A percentile compares a stretch with the other conserved stretches of the same genome.
phyloP scores from a whole-genome alignment of 192 early-diverging fungal species.

The Paraglomus brasilianum region DNA sequence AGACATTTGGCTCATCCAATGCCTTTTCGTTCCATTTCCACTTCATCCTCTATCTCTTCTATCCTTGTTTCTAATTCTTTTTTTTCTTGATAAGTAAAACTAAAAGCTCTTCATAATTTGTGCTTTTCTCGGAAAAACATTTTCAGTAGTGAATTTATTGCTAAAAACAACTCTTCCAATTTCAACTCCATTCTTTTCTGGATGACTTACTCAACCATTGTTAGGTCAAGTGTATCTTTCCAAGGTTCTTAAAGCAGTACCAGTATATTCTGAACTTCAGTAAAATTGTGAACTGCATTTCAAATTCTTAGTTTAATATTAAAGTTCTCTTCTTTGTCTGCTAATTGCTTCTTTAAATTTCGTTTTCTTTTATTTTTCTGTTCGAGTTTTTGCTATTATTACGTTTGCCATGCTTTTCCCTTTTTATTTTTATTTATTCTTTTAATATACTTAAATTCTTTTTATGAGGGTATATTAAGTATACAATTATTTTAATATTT shows the following conservation, averaged over 20 bases:
- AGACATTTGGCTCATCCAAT: slow-evolving; percentile 17
- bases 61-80: no score
- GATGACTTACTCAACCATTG: background rate
- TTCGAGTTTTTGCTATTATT: no score
- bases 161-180: background rate
- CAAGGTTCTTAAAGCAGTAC: slow-evolving; percentile 5
- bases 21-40: slow-evolving; percentile 5
- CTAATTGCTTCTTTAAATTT: no score
- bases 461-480: no score
- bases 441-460: no score
- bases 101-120: no score
- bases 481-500: no score
- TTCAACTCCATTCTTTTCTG: background rate
- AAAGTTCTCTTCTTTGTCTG: no score
- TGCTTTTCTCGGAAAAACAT: slow-evolving; percentile 14
- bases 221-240: slow-evolving; percentile 8
- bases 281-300: slow-evolving; percentile 2
- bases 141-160: slow-evolving; percentile 7
- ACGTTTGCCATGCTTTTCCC: no score
- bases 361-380: background rate
- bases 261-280: no score
- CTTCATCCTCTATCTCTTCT: slow-evolving; percentile 7
- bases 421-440: no score
- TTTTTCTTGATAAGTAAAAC: no score
- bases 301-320: slow-evolving; percentile 2